Conservation (phyloP, 352 stramenopile species). For the Pythium insidiosum region DNA sequence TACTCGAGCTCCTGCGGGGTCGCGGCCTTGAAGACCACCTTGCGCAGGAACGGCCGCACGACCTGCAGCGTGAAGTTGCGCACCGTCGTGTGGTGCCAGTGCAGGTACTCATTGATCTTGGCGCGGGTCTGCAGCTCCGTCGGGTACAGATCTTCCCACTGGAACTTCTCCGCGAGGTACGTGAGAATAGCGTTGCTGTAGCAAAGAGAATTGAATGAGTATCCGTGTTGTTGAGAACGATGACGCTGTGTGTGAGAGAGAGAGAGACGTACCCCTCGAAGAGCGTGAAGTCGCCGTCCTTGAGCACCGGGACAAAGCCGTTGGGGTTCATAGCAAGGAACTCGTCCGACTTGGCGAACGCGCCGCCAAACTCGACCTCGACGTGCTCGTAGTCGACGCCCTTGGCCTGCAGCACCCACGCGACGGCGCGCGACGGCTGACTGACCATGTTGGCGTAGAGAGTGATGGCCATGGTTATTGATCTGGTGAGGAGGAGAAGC, state of each 20-base stretch:
- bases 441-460: conserved; percentile 58
- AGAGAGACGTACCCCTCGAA: conserved; percentile 32
- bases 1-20: conserved; percentile 25
- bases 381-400: conserved; percentile 28
- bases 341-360: conserved; percentile 34
- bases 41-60: conserved; percentile 24
- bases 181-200: conserved; percentile 41
- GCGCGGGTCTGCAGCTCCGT: conserved; percentile 28
- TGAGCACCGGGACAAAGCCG: conserved; percentile 32
- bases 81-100: conserved; percentile 62
- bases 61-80: conserved; percentile 42
- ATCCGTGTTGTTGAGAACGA: too few relatives aligned
- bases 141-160: conserved; percentile 51
- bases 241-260: too few relatives aligned
- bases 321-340: conserved; percentile 52
- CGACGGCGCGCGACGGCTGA: conserved; percentile 37
- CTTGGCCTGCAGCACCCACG: conserved; percentile 43
- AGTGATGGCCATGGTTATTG: conserved; percentile 19
- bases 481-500: neutral
- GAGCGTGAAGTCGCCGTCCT: conserved; percentile 50
- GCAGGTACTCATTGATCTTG: conserved; percentile 60
- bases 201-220: too few relatives aligned
- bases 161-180: conserved; percentile 43
- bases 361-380: conserved; percentile 19
- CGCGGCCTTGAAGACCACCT: conserved; percentile 18